These are phyloP conservation scores for Castanospermum australe DNA, from an alignment of 306 rosid species.

Conservation along the genomic window DNA sequence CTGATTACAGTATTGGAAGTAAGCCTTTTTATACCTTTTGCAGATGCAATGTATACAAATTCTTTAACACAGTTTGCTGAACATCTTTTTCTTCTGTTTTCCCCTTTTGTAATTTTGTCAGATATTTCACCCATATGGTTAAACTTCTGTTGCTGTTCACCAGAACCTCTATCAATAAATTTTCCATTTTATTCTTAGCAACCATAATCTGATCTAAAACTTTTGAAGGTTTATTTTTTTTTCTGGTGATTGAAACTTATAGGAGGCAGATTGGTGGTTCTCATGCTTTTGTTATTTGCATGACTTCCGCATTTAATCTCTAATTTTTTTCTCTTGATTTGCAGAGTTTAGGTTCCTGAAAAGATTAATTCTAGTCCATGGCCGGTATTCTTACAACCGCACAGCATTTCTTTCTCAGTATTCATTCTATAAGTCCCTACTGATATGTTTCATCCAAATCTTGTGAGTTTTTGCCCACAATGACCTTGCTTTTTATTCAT, in stretches of 20 bases:
- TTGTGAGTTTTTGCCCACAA: conserved; percentile 61
- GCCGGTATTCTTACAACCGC: conserved; percentile 97
- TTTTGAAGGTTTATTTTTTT: not conserved
- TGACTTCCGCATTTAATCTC: conserved; percentile 21
- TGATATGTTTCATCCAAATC: conserved; percentile 95
- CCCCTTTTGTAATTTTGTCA: not conserved
- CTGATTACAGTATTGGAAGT: conserved; percentile 99
- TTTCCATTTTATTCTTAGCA: not conserved
- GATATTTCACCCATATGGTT: not conserved
- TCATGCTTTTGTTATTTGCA: conserved; percentile 11
- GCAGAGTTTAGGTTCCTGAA: conserved; percentile 93
- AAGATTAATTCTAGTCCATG: conserved; percentile 95
- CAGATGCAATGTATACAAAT: conserved; percentile 5
- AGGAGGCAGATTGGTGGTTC: conserved; percentile 13
- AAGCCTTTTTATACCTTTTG: conserved; percentile 33
- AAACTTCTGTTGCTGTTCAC: conserved; percentile 12
- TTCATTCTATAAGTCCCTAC: conserved; percentile 93
- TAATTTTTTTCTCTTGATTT: conserved; percentile 34
- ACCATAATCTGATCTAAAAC: conserved; percentile 21
- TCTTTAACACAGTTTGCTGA: conserved; percentile 13
- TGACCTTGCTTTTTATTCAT: not conserved
- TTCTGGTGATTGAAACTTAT: conserved; percentile 2
- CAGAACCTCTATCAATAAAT: not conserved
- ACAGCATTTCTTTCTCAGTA: conserved; percentile 96
- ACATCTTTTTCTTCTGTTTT: not conserved